Evolutionary conservation across 805 yeast genomes (phyloP), one percentile per base, ranked within the genome.

Genomic region (Suhomyces emberorum): DNA sequence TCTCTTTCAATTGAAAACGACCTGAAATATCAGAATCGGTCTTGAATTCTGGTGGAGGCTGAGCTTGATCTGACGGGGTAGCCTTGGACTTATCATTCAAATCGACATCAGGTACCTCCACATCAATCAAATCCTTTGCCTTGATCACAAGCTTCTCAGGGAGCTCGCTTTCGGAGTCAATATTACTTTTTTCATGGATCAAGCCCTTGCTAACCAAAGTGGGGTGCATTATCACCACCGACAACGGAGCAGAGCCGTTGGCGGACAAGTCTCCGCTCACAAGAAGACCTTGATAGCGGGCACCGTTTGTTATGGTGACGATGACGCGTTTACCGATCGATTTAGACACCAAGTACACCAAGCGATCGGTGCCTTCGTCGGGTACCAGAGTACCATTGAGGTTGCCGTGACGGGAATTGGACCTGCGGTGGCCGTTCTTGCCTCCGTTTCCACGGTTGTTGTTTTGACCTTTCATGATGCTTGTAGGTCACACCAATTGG

Each of bases 1-100:
- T 76, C 59, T 85, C 93, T 42, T 62, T 70, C 22, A 69, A 44
- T 14, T 56, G 60, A 10, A 52, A 51, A 4, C 49, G 46, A 4
- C 79, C 74, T 4, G 91, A 78, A 35, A 93, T 91, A 55, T 86
- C 98, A 2, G 80, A 63, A 59, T 91, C 98, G 1, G 96, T 93
- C 56, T 76, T 79, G 68, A 91, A 91, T 9, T 43, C 44, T 11
- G 51, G 37, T 11, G 18, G 24, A 14, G 7, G 29, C 15, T 11
- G 21, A 7, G 32, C 30, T 11, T 14, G 15, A 22, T 14, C 22
- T 28, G 9, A 9, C 23, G 15, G 20, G 7, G 38, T 32, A 21
- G 20, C 31, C 32, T 16, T 24, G 35, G 15, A 41, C 27, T 11
- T 29, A 4, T 16, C 43, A 17, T 35, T 16, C 15, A 70, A 48